Conservation (phyloP, 495 filamentous ascomycete species). For the Neurospora tetraspora region DNA sequence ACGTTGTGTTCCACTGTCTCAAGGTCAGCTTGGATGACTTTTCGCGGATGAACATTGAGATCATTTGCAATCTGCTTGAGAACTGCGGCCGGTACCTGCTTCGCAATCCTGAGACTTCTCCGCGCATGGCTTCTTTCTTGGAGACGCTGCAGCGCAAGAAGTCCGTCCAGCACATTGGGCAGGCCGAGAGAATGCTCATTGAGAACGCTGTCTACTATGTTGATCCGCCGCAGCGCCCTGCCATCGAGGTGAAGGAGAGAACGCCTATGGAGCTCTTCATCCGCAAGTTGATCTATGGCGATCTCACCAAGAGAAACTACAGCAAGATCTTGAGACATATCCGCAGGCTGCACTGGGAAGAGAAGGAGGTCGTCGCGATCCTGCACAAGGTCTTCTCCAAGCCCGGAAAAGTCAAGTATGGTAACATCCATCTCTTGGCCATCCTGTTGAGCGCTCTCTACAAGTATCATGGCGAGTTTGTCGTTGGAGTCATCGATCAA, state of each 20-base stretch:
- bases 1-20: slow-evolving; percentile 97
- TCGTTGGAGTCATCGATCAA: slow-evolving; percentile 79
- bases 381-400: slow-evolving; percentile 90
- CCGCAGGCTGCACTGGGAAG: slow-evolving; percentile 94
- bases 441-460: slow-evolving; percentile 83
- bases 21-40: slow-evolving; percentile 98
- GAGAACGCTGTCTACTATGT: slow-evolving; percentile 99
- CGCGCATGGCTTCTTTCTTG: slow-evolving; percentile 84
- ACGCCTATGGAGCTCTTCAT: slow-evolving; percentile 89
- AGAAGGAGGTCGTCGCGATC: slow-evolving; percentile 72
- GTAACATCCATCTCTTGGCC: slow-evolving; percentile 90
- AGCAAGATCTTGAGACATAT: slow-evolving; percentile 88
- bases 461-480: slow-evolving; percentile 84
- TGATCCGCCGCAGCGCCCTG: slow-evolving; percentile 84
- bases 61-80: slow-evolving; percentile 93
- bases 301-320: slow-evolving; percentile 90
- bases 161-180: slow-evolving; percentile 83
- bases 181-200: slow-evolving; percentile 95
- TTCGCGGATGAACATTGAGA: slow-evolving; percentile 96
- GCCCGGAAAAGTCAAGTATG: slow-evolving; percentile 93
- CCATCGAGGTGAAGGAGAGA: slow-evolving; percentile 92
- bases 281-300: slow-evolving; percentile 79
- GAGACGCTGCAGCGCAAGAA: slow-evolving; percentile 97
- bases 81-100: slow-evolving; percentile 94
- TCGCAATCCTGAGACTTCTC: slow-evolving; percentile 86